Percentiles rank a stretch among this genome's conserved stretches.
phyloP scores from a whole-genome alignment of 148 eudicot genomes.

The Rhododendron simsii region DNA sequence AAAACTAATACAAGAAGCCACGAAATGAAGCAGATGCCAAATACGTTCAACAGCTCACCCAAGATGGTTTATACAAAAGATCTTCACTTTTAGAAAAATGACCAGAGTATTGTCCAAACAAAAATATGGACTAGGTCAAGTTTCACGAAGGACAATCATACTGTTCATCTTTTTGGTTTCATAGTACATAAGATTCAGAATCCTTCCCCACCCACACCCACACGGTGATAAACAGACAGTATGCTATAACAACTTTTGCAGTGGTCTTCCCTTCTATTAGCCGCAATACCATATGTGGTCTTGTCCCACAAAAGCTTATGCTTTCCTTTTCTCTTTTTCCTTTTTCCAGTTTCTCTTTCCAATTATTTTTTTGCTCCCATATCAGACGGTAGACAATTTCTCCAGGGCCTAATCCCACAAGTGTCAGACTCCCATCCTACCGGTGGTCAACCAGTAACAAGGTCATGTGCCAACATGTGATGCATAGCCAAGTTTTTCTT shows the following conservation, averaged over 20 bases:
- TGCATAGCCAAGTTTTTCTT: neutral
- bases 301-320: neutral
- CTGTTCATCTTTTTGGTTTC: neutral
- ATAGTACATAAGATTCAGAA: neutral
- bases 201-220: neutral
- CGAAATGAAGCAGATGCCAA: constrained; percentile 3
- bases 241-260: neutral
- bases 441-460: neutral
- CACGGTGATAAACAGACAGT: neutral
- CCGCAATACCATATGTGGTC: neutral
- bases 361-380: neutral
- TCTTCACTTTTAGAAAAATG: neutral
- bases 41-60: neutral
- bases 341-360: neutral
- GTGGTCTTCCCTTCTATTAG: neutral
- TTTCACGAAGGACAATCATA: neutral
- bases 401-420: neutral
- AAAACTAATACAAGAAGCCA: neutral
- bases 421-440: neutral
- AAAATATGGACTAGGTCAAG: neutral
- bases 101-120: neutral
- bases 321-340: neutral
- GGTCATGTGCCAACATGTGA: neutral
- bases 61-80: neutral
- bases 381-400: neutral